Conservation (phyloP, 768 basidiomycete species). For the Russula emetica region DNA sequence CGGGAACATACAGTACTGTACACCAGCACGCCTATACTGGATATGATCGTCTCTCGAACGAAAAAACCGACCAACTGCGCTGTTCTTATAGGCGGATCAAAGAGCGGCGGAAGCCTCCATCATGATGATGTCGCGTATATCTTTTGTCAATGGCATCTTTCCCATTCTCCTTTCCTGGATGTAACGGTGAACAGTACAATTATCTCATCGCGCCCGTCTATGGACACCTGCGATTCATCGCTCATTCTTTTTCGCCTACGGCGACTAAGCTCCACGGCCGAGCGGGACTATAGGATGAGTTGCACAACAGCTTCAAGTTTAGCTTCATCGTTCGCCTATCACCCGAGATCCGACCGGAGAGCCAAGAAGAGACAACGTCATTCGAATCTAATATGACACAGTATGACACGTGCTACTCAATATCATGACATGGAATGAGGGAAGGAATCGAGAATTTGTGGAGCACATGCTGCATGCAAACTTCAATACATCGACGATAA, state of each 20-base stretch:
- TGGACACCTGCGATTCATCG: background rate
- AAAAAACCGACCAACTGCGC: background rate
- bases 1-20: background rate
- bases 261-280: background rate
- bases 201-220: background rate
- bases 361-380: background rate
- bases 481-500: constrained; percentile 7
- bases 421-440: background rate
- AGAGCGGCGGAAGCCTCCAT: too few relatives aligned
- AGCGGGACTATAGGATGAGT: background rate
- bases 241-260: background rate
- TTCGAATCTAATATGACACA: background rate
- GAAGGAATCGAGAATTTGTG: background rate
- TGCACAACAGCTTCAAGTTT: too few relatives aligned
- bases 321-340: background rate
- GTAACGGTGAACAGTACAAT: constrained; percentile 3
- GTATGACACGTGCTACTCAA: background rate
- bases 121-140: too few relatives aligned
- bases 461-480: background rate
- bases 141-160: background rate
- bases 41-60: background rate
- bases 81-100: too few relatives aligned
- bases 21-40: background rate
- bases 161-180: background rate
- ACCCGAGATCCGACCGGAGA: background rate